Evolutionary conservation across 768 basidiomycete genomes (phyloP).

Genomic region (Terana coerulea): DNA sequence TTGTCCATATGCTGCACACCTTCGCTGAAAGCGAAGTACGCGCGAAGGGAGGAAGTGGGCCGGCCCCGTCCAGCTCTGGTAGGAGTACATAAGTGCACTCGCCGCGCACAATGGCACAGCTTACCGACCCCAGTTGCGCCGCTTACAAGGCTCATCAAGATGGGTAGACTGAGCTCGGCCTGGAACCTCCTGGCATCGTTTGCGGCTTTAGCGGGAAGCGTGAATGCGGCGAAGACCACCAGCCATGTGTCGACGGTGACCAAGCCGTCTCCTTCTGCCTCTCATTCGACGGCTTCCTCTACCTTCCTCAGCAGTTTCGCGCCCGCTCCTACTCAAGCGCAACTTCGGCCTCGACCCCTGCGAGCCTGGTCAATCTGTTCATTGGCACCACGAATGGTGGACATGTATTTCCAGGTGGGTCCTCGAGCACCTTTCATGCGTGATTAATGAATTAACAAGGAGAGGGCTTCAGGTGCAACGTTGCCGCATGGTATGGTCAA

Average conservation of each 20-base stretch:
- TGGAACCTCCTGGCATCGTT: too few species aligned
- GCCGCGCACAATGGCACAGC: too few species aligned
- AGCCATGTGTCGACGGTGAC: too few species aligned
- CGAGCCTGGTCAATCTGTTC: slow-evolving; percentile 48
- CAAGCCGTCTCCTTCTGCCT: too few species aligned
- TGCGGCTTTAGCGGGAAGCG: too few species aligned
- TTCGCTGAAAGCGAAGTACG: neutral
- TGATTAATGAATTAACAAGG: neutral
- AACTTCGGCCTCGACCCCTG: slow-evolving; percentile 12
- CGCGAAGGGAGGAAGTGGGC: neutral
- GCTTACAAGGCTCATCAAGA: too few species aligned
- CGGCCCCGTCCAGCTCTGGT: too few species aligned
- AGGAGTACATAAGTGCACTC: too few species aligned
- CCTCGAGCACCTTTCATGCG: neutral
- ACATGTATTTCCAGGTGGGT: slow-evolving; percentile 59
- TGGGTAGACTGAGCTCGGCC: too few species aligned
- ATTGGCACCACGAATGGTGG: slow-evolving; percentile 65
- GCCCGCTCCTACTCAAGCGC: neutral
- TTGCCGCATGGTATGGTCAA: slow-evolving; percentile 71
- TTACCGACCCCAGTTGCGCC: too few species aligned
- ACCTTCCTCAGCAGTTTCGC: neutral
- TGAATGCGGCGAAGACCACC: too few species aligned
- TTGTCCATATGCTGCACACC: neutral
- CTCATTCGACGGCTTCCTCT: neutral
- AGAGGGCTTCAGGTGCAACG: slow-evolving; percentile 53